Evolutionary conservation across 768 basidiomycete genomes (phyloP).

Genomic region (Lepiota brunneoincarnata): DNA sequence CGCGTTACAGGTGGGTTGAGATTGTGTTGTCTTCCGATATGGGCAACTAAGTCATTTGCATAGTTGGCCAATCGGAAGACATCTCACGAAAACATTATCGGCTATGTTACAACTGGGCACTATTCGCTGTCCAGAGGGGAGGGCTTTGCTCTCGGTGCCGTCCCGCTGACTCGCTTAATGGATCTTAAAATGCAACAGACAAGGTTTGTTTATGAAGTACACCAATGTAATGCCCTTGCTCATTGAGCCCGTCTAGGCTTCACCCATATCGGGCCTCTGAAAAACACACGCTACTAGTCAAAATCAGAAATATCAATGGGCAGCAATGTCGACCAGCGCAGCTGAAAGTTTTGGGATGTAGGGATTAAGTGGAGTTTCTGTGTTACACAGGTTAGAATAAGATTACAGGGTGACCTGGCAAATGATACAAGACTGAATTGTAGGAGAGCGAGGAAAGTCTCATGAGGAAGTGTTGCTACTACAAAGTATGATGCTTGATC

Average conservation of each 20-base stretch:
- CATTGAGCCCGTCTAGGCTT: constrained; percentile 19
- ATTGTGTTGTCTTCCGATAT: constrained; percentile 8
- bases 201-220: constrained; percentile 25
- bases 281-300: constrained; percentile 45
- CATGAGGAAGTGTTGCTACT: constrained; percentile 1
- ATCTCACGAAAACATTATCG: constrained; percentile 52
- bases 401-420: constrained; percentile 6
- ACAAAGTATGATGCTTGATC: neutral
- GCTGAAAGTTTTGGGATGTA: constrained; percentile 21
- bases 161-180: constrained; percentile 55
- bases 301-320: constrained; percentile 61
- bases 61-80: constrained; percentile 48
- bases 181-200: constrained; percentile 48
- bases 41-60: neutral
- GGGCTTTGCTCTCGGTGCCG: constrained; percentile 74
- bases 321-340: constrained; percentile 51
- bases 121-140: constrained; percentile 77
- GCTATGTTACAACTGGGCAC: constrained; percentile 83
- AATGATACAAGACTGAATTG: constrained; percentile 8
- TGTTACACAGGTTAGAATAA: constrained; percentile 4
- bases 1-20: constrained; percentile 17
- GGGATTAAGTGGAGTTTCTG: constrained; percentile 6
- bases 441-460: neutral
- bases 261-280: constrained; percentile 22
- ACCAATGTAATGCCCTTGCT: neutral